A percentile compares a stretch with the other conserved stretches of the same genome.
phyloP scores from a whole-genome alignment of 2,329 filamentous ascomycete genomes.

The Drechslera avenae region DNA sequence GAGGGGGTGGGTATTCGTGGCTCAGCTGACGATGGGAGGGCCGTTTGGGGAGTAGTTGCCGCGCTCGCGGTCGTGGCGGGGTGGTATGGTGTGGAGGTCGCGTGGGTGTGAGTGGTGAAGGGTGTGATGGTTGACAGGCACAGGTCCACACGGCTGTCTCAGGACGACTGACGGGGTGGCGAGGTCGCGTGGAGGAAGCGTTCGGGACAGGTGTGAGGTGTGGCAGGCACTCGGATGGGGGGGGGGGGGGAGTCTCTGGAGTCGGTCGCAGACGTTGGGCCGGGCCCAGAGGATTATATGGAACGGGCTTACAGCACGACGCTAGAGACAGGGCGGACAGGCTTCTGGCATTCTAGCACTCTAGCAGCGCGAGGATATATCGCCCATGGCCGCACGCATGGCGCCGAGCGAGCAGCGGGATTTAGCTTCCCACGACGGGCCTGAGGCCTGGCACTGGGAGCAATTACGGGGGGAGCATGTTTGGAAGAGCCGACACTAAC shows the following conservation, averaged over 20 bases:
- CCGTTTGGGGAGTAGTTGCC: constrained; percentile 31
- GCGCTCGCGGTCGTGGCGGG: constrained; percentile 21
- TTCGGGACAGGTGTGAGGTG: constrained; percentile 13
- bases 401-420: constrained; percentile 28
- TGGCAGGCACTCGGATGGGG: constrained; percentile 16
- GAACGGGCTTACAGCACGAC: constrained; percentile 9
- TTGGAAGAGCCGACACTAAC: constrained; percentile 19
- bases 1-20: constrained; percentile 35
- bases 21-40: constrained; percentile 40
- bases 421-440: constrained; percentile 28
- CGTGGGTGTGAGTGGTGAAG: constrained; percentile 35
- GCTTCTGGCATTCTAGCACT: too few relatives aligned
- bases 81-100: constrained; percentile 23
- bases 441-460: constrained; percentile 9
- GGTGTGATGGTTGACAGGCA: constrained; percentile 19
- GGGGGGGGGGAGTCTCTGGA: constrained; percentile 9
- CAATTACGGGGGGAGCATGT: constrained; percentile 28
- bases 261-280: constrained; percentile 24
- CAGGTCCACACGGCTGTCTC: constrained; percentile 26
- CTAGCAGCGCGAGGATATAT: constrained; percentile 7
- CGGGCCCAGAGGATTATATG: constrained; percentile 27
- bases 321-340: constrained; percentile 17
- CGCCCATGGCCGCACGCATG: constrained; percentile 11
- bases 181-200: constrained; percentile 27
- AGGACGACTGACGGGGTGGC: constrained; percentile 22